These are phyloP conservation scores for Starmerella vaccinii DNA, from an alignment of 805 yeast genomes.

Conservation along the genomic window DNA sequence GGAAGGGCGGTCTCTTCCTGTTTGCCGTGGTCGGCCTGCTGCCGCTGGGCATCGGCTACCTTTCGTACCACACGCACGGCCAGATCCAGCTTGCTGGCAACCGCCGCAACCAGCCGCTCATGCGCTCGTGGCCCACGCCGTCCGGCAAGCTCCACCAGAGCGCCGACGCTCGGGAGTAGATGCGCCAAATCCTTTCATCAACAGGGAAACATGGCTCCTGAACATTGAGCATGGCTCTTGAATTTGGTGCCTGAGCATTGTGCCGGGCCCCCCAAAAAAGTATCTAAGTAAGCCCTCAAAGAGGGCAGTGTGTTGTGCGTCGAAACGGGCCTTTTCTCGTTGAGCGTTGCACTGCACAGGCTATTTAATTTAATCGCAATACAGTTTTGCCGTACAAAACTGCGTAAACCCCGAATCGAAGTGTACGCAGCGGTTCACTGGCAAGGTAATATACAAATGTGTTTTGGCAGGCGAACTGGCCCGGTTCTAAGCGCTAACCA, in stretches of 20 bases:
- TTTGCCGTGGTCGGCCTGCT: constrained; percentile 27
- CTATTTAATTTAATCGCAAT: neutral
- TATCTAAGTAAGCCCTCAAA: too few species aligned
- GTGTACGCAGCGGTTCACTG: too few species aligned
- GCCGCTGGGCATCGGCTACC: constrained; percentile 31
- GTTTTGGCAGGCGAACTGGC: too few species aligned
- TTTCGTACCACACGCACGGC: constrained; percentile 29
- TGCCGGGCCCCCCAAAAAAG: too few species aligned
- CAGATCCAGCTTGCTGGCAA: constrained; percentile 26
- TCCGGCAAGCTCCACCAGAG: constrained; percentile 17
- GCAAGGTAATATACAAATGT: too few species aligned
- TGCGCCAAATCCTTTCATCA: neutral
- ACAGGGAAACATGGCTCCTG: neutral
- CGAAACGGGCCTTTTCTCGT: too few species aligned
- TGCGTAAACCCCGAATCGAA: neutral
- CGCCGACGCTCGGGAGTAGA: constrained; percentile 4
- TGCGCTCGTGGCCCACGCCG: constrained; percentile 21
- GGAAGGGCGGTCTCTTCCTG: constrained; percentile 28
- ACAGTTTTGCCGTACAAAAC: neutral
- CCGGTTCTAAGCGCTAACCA: too few species aligned
- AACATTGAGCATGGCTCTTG: too few species aligned
- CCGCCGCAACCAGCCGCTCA: constrained; percentile 23
- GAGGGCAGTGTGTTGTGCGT: too few species aligned
- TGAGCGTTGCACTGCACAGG: neutral
- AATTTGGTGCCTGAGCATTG: too few species aligned